Base-by-base conservation (phyloP, 2,329 filamentous ascomycete genomes). In the Aquanectria penicillioides region DNA sequence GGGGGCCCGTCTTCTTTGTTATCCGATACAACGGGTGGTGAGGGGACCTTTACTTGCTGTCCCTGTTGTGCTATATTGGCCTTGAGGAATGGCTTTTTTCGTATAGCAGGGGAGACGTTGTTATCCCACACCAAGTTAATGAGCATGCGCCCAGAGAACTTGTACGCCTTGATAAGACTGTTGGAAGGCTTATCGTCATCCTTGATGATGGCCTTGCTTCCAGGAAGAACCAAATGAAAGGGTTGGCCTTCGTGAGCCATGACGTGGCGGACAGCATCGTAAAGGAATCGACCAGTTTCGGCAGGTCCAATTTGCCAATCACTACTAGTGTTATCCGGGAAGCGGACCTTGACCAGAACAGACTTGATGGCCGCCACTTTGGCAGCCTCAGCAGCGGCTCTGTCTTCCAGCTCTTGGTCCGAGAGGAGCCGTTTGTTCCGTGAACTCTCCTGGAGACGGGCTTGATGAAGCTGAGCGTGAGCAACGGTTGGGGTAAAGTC, bases 321-420 rank as follows among this genome's bases (percentile, higher is more conserved):
- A 26, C 93, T 86, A 50, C 89, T 88, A 56, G 88, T 91, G 67
- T 94, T 91, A 72, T 98, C 94, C 0, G 94, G 94, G 67, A 97
- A 94, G 22, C 94, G 90, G 44, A 97, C 85, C 64, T 91, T 93
- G 63, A 98, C 83, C 23, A 87, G 83, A 26, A 97, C 85, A 26
- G 86, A 85, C 47, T 85, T 86, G 59, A 94, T 83, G 5, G 85
- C 83, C 5, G 88, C 84, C 2, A 93, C 79, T 62, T 83, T 89
- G 25, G 88, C 87, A 41, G 86, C 84, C 49, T 89, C 87, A 18
- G 86, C 88, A 5, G 85, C 81, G 28, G 87, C 88, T 64, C 88
- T 87, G 20, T 89, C 88, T 29, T 88, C 89, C 10, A 96, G 80
- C 72, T 98, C 94, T 28, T 86, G 87, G 75, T 98, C 93, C 1